Base-by-base conservation (phyloP, 2,329 filamentous ascomycete genomes). In the Metarhizium guizhouense region DNA sequence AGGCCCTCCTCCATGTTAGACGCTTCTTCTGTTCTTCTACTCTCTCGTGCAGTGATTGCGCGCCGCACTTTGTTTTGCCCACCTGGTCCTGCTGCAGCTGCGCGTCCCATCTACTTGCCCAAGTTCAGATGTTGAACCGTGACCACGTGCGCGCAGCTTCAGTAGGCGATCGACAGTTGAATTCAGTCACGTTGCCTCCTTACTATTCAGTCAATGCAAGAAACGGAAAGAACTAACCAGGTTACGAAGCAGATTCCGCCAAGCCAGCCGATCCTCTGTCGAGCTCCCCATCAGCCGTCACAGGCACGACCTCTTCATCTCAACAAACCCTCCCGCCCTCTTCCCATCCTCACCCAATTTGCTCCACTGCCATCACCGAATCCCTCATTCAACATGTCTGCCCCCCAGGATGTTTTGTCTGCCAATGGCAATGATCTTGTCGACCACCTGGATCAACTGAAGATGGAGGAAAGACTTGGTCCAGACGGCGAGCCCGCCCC, bases 401-500 rank as follows among this genome's bases (percentile, higher is more conserved):
- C 77, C 57, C 68, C 78, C 63, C 85, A 88, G 68, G 82, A 86
- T 60, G 66, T 69, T 58, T 72, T 79, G 55, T 68, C 80, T 60
- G 65, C 79, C 66, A 84, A 81, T 64, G 84, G 84, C 64, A 81
- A 81, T 66, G 81, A 84, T 56, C 71, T 87, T 60, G 67, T 74
- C 59, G 83, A 88, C 54, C 71, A 75, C 58, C 74, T 88, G 70
- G 83, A 87, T 63, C 83, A 84, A 64, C 74, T 89, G 59, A 84
- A 85, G 70, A 70, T 89, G 62, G 79, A 80, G 54, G 86, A 88
- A 56, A 79, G 82, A 60, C 76, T 87, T 54, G 85, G 84, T 51
- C 83, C 84, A 52, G 88, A 94, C 63, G 88, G 88, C 62, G 90
- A 93, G 65, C 82, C 83, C 59, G 82, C 83, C 58, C 93, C 90